phyloP scores from a whole-genome alignment of 192 early-diverging fungal species.

The Diversispora eburnea region DNA sequence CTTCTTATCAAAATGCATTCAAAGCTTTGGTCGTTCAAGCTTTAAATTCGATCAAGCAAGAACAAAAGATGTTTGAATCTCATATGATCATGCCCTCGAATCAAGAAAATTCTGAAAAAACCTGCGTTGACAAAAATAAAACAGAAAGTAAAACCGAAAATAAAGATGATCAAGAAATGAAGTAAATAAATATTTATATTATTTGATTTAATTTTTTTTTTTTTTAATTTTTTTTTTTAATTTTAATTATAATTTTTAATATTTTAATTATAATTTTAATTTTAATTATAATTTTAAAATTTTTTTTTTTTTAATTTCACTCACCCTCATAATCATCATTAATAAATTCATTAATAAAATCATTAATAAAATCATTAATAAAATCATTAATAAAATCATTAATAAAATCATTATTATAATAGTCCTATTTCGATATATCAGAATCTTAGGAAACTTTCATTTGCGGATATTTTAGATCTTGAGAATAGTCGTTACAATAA shows the following conservation, averaged over 20 bases:
- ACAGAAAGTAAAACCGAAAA: background rate
- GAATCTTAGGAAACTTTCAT: conserved; percentile 28
- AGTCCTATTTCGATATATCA: background rate
- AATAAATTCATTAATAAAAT: no score
- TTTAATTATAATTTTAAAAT: conserved; percentile 18
- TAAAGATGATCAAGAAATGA: background rate
- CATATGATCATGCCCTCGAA: conserved; percentile 48
- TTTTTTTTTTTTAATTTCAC: conserved; percentile 20
- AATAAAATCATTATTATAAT: no score
- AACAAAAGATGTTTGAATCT: conserved; percentile 40
- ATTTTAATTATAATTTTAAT: conserved; percentile 7
- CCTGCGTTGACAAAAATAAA: conserved; percentile 29
- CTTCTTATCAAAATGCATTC: conserved; percentile 84
- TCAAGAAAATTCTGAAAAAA: conserved; percentile 29
- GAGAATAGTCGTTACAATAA: conserved; percentile 69
- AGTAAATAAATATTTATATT: background rate
- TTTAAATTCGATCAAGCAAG: conserved; percentile 60
- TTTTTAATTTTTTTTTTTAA: no score
- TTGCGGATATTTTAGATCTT: conserved; percentile 54
- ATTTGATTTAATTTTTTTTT: no score
- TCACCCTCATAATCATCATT: conserved; percentile 22
- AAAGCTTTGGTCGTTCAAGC: conserved; percentile 78
- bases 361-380: no score
- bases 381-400: no score
- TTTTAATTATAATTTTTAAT: no score